These are phyloP conservation scores for Fragaria ananassa DNA, from an alignment of 306 rosid genomes.

Conservation along the genomic window DNA sequence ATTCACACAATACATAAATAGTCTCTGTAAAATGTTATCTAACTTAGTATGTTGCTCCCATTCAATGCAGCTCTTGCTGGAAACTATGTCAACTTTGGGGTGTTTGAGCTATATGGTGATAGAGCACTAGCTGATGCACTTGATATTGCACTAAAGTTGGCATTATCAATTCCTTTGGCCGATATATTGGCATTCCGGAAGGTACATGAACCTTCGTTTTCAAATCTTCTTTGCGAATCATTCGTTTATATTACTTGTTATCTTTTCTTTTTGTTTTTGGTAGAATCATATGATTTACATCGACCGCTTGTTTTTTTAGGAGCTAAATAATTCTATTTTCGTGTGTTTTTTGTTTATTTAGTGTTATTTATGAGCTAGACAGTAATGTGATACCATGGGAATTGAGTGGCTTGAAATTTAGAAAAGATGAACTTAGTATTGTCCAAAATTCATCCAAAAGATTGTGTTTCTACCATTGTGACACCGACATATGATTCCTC, in stretches of 20 bases:
- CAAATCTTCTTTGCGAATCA: neutral
- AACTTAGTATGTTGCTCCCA: conserved; percentile 18
- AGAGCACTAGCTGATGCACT: conserved; percentile 89
- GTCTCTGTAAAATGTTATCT: conserved; percentile 10
- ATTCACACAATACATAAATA: neutral
- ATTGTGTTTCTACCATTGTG: neutral
- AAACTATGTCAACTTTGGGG: conserved; percentile 97
- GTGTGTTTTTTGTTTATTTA: neutral
- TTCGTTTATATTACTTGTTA: neutral
- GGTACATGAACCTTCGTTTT: conserved; percentile 44
- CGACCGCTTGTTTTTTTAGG: neutral
- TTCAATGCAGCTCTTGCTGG: conserved; percentile 89
- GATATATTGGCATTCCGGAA: conserved; percentile 92
- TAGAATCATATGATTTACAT: neutral
- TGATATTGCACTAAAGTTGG: conserved; percentile 86
- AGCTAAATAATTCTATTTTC: neutral
- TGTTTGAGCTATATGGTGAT: conserved; percentile 94
- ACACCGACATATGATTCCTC: neutral
- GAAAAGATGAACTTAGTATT: neutral
- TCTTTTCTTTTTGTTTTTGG: neutral
- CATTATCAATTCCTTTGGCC: conserved; percentile 84
- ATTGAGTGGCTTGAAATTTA: neutral
- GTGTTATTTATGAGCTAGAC: neutral
- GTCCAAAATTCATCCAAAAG: neutral
- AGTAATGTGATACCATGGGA: neutral